Conservation (phyloP, 805 yeast genomes). For the Starmera dryadoides region DNA sequence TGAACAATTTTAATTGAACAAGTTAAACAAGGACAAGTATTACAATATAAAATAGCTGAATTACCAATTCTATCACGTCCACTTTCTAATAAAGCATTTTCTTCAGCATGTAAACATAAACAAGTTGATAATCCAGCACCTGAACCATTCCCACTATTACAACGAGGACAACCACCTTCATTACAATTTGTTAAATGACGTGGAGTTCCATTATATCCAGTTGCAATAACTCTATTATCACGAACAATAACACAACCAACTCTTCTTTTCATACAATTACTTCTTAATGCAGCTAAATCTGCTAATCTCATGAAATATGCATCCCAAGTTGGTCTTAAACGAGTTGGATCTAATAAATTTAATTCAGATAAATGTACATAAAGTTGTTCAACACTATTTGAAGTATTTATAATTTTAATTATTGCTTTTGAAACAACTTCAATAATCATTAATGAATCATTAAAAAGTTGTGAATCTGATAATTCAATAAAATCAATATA, state of each 20-base stretch:
- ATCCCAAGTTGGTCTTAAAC: slow-evolving; percentile 93
- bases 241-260: slow-evolving; percentile 95
- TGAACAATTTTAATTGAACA: slow-evolving; percentile 95
- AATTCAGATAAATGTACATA: slow-evolving; percentile 30
- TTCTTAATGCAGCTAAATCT: slow-evolving; percentile 83
- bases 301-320: slow-evolving; percentile 92
- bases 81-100: slow-evolving; percentile 88
- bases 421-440: slow-evolving; percentile 41
- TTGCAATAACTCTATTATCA: slow-evolving; percentile 81
- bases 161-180: slow-evolving; percentile 91
- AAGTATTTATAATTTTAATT: slow-evolving; percentile 49
- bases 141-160: slow-evolving; percentile 59
- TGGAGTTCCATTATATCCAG: slow-evolving; percentile 98
- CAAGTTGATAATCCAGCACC: slow-evolving; percentile 77
- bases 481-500: slow-evolving; percentile 29
- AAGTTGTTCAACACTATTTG: slow-evolving; percentile 28
- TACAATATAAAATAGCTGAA: slow-evolving; percentile 72
- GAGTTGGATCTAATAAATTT: slow-evolving; percentile 40
- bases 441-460: slow-evolving; percentile 24
- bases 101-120: slow-evolving; percentile 94
- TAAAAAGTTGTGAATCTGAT: slow-evolving; percentile 28
- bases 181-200: slow-evolving; percentile 81
- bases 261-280: slow-evolving; percentile 94
- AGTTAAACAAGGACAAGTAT: slow-evolving; percentile 95
- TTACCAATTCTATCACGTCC: slow-evolving; percentile 80